Conservation (phyloP, 1,284 basidiomycete genomes). For the Trichosporon inkin region DNA sequence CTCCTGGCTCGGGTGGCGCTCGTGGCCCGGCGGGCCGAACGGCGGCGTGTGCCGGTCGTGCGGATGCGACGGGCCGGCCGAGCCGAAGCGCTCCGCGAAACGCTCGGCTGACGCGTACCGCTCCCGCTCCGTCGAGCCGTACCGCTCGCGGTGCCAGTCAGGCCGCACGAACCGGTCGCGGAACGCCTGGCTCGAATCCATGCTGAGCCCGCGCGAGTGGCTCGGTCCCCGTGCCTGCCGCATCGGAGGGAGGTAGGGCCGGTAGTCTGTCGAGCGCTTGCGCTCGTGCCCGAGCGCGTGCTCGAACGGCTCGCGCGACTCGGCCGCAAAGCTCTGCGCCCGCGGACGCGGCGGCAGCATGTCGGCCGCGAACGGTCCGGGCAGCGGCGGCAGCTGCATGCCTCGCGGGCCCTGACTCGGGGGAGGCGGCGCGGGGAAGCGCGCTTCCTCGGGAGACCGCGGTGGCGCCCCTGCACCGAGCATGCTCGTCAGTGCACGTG, state of each 20-base stretch:
- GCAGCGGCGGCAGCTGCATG: slow-evolving; percentile 13
- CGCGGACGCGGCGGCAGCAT: slow-evolving; percentile 20
- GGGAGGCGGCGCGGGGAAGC: neutral
- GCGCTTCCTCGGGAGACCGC: slow-evolving; percentile 14
- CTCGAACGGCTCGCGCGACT: slow-evolving; percentile 10
- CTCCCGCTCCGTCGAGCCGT: slow-evolving; percentile 11
- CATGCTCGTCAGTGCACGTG: slow-evolving; percentile 44
- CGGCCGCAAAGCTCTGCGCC: slow-evolving; percentile 20
- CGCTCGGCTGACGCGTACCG: slow-evolving; percentile 7
- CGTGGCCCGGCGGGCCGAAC: neutral
- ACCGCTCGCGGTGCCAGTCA: slow-evolving; percentile 16
- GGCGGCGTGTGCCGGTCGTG: neutral
- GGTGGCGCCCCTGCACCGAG: slow-evolving; percentile 27
- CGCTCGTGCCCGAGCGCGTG: slow-evolving; percentile 8
- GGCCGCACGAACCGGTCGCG: slow-evolving; percentile 13
- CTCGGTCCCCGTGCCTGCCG: neutral
- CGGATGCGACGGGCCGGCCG: neutral
- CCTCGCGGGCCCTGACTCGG: neutral
- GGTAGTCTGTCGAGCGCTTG: slow-evolving; percentile 2
- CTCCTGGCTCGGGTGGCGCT: slow-evolving; percentile 10
- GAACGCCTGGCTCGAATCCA: slow-evolving; percentile 20
- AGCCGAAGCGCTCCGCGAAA: slow-evolving; percentile 4
- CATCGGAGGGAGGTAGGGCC: neutral
- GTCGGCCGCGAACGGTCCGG: slow-evolving; percentile 12
- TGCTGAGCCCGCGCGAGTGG: slow-evolving; percentile 43